Evolutionary conservation across 176 grass and related monocot species (phyloP).

Genomic region (Oryza meridionalis): DNA sequence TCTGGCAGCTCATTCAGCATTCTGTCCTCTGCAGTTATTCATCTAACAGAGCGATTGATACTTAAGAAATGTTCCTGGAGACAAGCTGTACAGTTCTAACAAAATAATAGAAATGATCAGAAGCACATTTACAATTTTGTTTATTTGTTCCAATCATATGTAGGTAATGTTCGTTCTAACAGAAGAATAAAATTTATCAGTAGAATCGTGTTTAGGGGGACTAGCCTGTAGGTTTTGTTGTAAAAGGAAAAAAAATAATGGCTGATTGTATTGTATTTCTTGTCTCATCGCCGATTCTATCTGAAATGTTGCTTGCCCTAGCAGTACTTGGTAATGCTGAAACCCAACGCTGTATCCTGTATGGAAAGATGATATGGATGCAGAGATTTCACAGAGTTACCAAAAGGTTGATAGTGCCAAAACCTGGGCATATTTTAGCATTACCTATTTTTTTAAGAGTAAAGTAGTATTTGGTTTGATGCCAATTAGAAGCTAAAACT

Average conservation of each 20-base stretch:
- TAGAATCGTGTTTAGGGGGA: constrained; percentile 28
- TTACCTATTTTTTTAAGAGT: too few species aligned
- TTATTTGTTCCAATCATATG: constrained; percentile 11
- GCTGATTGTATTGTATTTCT: constrained; percentile 15
- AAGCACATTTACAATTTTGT: constrained; percentile 15
- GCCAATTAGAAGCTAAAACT: too few species aligned
- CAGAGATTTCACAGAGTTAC: not conserved
- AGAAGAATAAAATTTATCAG: constrained; percentile 17
- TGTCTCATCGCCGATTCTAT: not conserved
- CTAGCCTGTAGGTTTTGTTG: constrained; percentile 13
- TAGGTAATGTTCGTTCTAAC: constrained; percentile 31
- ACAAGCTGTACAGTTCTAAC: constrained; percentile 57
- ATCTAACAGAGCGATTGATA: constrained; percentile 1
- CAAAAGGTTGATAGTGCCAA: too few species aligned
- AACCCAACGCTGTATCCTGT: not conserved
- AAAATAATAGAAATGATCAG: constrained; percentile 30
- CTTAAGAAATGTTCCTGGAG: not conserved
- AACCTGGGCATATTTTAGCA: too few species aligned
- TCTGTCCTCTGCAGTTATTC: constrained; percentile 41
- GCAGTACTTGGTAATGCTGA: not conserved
- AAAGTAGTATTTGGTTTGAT: too few species aligned
- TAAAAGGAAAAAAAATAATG: constrained; percentile 10
- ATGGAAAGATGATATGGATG: not conserved
- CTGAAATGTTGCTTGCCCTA: not conserved
- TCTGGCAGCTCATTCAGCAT: constrained; percentile 1